Evolutionary conservation across 495 filamentous ascomycete species (phyloP), one percentile per base, ranked within the genome.

Genomic region (Glonium stellatum): DNA sequence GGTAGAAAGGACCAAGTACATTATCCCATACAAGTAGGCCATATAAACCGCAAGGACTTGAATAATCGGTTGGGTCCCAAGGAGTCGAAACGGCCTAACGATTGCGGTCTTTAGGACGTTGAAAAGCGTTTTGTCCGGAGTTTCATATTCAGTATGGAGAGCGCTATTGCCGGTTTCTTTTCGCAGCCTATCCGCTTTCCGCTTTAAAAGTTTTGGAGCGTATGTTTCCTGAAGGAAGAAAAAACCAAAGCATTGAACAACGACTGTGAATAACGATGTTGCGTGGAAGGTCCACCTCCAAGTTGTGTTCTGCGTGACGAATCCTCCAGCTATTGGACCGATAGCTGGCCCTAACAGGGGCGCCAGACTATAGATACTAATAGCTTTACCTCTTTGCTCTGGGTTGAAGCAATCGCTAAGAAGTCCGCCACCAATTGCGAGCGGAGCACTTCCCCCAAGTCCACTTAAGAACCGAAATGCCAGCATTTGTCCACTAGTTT

Each of bases 1-100:
- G 31, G 83, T 85, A 4, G 84, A 81, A 5, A 90, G 76, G 48
- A 88, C 78, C 4, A 91, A 80, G 65, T 90, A 90, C 75, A 85
- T 83, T 15, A 88, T 70, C 2, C 87, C 87, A 71, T 87, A 90
- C 39, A 86, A 71, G 67, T 84, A 90, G 58, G 81, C 81, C 79
- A 84, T 82, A 71, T 85, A 86, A 8, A 80, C 34, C 6, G 84
- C 78, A 10, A 87, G 72, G 55, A 78, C 71, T 36, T 71, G 67
- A 11, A 80, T 75, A 67, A 83, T 82, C 22, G 80, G 80, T 58
- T 83, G 80, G 0, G 80, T 79, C 54, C 69, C 64, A 23, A 82
- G 63, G 47, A 83, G 74, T 1, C 66, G 68, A 69, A 82, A 77
- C 0, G 80, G 79, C 5, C 79, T 72, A 1, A 71, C 27, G 13